Evolutionary conservation across 83 land plant genomes (phyloP).

Genomic region (Picea abies): DNA sequence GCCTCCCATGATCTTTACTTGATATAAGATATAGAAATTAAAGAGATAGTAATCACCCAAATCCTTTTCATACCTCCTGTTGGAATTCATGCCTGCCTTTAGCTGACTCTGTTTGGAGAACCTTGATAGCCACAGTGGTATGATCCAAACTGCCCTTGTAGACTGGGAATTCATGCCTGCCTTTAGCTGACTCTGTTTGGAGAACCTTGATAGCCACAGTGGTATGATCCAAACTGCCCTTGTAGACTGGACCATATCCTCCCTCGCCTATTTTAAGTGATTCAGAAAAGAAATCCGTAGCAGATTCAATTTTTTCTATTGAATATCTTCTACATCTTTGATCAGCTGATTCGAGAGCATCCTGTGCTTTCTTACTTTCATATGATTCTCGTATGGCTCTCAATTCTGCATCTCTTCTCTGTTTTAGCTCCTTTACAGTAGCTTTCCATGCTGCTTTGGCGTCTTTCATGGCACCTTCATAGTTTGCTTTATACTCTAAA

Average conservation of each 20-base stretch:
- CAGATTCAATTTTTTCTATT: conserved; percentile 46
- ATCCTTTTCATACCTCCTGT: conserved; percentile 53
- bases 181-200: conserved; percentile 33
- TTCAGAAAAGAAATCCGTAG: conserved; percentile 61
- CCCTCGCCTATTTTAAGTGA: conserved; percentile 68
- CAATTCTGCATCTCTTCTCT: conserved; percentile 46
- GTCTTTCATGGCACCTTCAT: conserved; percentile 40
- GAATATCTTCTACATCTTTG: conserved; percentile 51
- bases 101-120: conserved; percentile 40
- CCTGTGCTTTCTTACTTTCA: conserved; percentile 43
- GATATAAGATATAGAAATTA: not conserved
- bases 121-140: conserved; percentile 74
- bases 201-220: conserved; percentile 78
- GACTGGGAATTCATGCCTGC: conserved; percentile 59
- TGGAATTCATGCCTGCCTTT: conserved; percentile 57
- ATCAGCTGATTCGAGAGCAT: conserved; percentile 41
- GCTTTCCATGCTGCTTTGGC: conserved; percentile 35
- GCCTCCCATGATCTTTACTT: not conserved
- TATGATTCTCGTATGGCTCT: conserved; percentile 36
- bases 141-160: conserved; percentile 65
- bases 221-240: conserved; percentile 57
- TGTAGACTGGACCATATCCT: conserved; percentile 71
- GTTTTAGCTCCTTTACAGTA: conserved; percentile 35
- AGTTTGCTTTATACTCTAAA: conserved; percentile 35
- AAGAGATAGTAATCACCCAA: not conserved